Evolutionary conservation across 495 filamentous ascomycete genomes (phyloP).

Genomic region (Bryoglossum gracile): DNA sequence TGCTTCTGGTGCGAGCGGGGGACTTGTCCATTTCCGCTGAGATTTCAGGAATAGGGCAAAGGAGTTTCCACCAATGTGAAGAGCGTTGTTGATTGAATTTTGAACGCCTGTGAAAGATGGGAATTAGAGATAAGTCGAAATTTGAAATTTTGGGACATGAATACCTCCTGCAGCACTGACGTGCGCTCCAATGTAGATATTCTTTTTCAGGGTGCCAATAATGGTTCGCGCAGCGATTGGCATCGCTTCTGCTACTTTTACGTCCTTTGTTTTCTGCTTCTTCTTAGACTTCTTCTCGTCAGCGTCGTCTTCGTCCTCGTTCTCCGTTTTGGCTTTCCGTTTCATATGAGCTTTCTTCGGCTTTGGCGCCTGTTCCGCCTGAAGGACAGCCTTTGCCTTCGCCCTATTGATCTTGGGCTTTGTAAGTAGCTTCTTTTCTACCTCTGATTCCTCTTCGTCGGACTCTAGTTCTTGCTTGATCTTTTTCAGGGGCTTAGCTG

Average conservation of each 20-base stretch:
- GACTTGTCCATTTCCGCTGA: constrained; percentile 90
- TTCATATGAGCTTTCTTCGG: constrained; percentile 14
- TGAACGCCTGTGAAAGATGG: constrained; percentile 75
- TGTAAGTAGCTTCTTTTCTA: not conserved
- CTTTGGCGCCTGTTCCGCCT: constrained; percentile 4
- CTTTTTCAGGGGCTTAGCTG: constrained; percentile 9
- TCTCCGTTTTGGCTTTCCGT: constrained; percentile 17
- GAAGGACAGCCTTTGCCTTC: constrained; percentile 7
- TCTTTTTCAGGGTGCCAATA: constrained; percentile 49
- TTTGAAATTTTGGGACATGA: constrained; percentile 16
- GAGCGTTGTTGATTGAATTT: constrained; percentile 73
- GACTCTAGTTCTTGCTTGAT: not conserved
- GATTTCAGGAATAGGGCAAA: constrained; percentile 94
- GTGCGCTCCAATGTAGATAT: constrained; percentile 85
- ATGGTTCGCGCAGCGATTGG: constrained; percentile 62
- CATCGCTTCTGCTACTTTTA: constrained; percentile 36
- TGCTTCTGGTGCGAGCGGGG: constrained; percentile 61
- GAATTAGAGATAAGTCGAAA: constrained; percentile 5
- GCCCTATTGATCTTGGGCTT: constrained; percentile 13
- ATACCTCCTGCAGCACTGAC: constrained; percentile 80
- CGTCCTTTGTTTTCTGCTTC: constrained; percentile 26
- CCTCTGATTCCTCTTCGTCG: not conserved
- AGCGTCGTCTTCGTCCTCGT: constrained; percentile 16
- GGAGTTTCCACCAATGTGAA: constrained; percentile 81
- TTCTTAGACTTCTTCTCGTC: constrained; percentile 17